A percentile compares a stretch with the other conserved stretches of the same genome.
phyloP scores from a whole-genome alignment of 805 yeast species.

The Blastobotrys chiropterorum region DNA sequence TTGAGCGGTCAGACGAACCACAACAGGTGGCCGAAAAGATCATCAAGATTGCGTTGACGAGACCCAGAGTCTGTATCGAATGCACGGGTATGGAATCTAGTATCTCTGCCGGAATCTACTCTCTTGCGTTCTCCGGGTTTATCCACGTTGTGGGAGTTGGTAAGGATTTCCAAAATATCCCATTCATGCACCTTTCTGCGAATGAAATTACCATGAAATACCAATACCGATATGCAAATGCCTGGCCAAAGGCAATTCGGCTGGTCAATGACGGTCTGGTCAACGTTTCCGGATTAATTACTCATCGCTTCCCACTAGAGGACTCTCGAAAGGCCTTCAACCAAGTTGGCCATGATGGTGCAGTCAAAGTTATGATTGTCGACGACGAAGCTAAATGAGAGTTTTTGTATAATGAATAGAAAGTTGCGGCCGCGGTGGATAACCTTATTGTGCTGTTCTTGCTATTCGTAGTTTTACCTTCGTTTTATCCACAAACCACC shows the following conservation, averaged over 20 bases:
- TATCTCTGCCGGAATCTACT: constrained; percentile 42
- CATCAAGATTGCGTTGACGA: constrained; percentile 32
- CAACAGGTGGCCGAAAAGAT: constrained; percentile 26
- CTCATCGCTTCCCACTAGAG: constrained; percentile 44
- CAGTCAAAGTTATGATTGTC: constrained; percentile 43
- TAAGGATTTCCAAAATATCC: constrained; percentile 40
- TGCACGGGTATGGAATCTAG: constrained; percentile 50
- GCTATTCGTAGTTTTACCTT: too few relatives aligned
- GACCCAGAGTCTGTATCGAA: constrained; percentile 43
- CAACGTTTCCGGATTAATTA: constrained; percentile 43
- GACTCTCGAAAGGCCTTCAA: constrained; percentile 43
- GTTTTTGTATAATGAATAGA: neutral
- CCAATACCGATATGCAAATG: constrained; percentile 48
- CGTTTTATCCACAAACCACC: too few relatives aligned
- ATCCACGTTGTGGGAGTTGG: constrained; percentile 50
- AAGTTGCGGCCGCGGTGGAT: too few relatives aligned
- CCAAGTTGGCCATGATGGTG: constrained; percentile 34
- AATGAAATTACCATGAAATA: constrained; percentile 48
- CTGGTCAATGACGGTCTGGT: constrained; percentile 36
- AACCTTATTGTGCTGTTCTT: too few relatives aligned
- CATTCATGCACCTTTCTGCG: constrained; percentile 49
- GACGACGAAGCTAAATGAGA: constrained; percentile 24
- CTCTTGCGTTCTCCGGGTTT: constrained; percentile 42
- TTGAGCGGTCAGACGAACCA: constrained; percentile 37
- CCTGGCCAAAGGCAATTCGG: constrained; percentile 53